Evolutionary conservation across 176 grass and related monocot genomes (phyloP).

Genomic region (barley (Hordeum vulgare)): MorexV3_pseudomolecules_assembly NC_058520.1:311165222-311165721

Average conservation of each 20-base stretch:
- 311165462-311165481: constrained; percentile 30
- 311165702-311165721: constrained; percentile 43
- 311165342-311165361: too few relatives aligned
- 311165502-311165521: constrained; percentile 22
- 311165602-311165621: neutral
- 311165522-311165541: neutral
- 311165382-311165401: neutral
- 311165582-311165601: neutral
- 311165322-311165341: too few relatives aligned
- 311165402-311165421: neutral
- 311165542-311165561: constrained; percentile 33
- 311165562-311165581: constrained; percentile 15
- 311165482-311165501: constrained; percentile 21
- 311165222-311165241: too few relatives aligned
- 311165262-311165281: too few relatives aligned
- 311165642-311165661: neutral
- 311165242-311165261: too few relatives aligned
- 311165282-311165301: too few relatives aligned
- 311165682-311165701: constrained; percentile 17
- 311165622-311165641: neutral
- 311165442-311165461: neutral
- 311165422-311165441: neutral
- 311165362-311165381: too few relatives aligned
- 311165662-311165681: constrained; percentile 4
- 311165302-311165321: too few relatives aligned